phyloP scores from a whole-genome alignment of 495 filamentous ascomycete genomes.

The Neurospora sp. region DNA sequence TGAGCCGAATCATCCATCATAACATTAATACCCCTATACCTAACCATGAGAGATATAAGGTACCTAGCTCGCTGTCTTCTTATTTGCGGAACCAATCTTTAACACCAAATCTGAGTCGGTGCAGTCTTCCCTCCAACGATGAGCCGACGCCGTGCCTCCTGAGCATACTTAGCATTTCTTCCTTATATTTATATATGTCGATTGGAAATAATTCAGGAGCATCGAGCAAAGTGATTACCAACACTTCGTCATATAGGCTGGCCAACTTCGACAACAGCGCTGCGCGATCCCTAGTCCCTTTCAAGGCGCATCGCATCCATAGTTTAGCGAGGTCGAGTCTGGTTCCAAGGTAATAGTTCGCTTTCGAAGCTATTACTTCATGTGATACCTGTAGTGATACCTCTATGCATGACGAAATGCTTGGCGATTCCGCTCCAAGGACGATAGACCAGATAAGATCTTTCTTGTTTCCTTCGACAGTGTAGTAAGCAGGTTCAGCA shows the following conservation, averaged over 20 bases:
- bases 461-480: not conserved
- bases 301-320: not conserved
- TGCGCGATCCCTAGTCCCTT: not conserved
- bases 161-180: not conserved
- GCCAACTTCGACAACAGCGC: not conserved
- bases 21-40: not conserved
- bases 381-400: too few relatives aligned
- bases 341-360: too few relatives aligned
- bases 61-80: not conserved
- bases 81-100: not conserved
- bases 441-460: not conserved
- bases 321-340: not conserved
- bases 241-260: not conserved
- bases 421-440: rapidly evolving
- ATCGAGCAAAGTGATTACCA: too few relatives aligned
- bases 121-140: not conserved
- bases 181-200: not conserved
- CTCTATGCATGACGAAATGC: too few relatives aligned
- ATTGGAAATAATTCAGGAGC: too few relatives aligned
- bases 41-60: not conserved
- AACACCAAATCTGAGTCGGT: not conserved
- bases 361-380: too few relatives aligned
- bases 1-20: not conserved
- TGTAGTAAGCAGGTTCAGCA: not conserved
- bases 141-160: not conserved